These are phyloP conservation scores for Solidago caesia DNA, from an alignment of 129 eudicot species.

Conservation along the genomic window DNA sequence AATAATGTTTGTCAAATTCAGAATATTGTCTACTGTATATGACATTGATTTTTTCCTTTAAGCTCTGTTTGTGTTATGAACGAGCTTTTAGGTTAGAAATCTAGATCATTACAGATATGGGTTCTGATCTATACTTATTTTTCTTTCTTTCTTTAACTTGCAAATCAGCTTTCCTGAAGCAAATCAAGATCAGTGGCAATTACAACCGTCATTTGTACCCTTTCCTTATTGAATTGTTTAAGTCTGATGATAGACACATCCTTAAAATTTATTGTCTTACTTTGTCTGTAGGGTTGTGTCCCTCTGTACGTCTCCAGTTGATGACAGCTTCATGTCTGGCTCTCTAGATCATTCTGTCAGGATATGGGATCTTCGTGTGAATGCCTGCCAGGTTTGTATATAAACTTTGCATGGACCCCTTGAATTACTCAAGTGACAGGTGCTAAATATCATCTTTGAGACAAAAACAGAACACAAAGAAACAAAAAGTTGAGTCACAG, in stretches of 20 bases:
- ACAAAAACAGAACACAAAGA: not conserved
- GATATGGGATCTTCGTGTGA: slow-evolving; percentile 98
- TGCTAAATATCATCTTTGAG: not conserved
- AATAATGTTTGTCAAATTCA: too few species aligned
- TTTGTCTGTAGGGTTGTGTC: slow-evolving; percentile 78
- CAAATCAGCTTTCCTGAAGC: slow-evolving; percentile 8
- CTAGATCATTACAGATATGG: not conserved
- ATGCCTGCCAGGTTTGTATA: slow-evolving; percentile 90
- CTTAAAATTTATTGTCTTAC: not conserved
- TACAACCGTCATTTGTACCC: not conserved
- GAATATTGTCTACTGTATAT: not conserved
- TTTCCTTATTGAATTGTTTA: not conserved
- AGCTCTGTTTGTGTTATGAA: not conserved
- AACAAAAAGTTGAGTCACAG: not conserved
- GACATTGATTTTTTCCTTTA: slow-evolving; percentile 1
- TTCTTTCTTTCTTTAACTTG: not conserved
- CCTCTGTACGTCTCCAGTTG: slow-evolving; percentile 90
- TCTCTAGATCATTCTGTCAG: slow-evolving; percentile 92
- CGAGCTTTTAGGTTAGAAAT: slow-evolving; percentile 7
- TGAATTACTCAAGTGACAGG: not conserved
- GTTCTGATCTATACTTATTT: not conserved
- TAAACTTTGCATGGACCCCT: not conserved
- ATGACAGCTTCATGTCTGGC: slow-evolving; percentile 97
- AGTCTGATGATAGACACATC: not conserved
- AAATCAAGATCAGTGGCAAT: not conserved